A percentile compares a stretch with the other conserved stretches of the same genome.
Conservation (phyloP, 495 filamentous ascomycete genomes). For the Lophium mytilinum region DNA sequence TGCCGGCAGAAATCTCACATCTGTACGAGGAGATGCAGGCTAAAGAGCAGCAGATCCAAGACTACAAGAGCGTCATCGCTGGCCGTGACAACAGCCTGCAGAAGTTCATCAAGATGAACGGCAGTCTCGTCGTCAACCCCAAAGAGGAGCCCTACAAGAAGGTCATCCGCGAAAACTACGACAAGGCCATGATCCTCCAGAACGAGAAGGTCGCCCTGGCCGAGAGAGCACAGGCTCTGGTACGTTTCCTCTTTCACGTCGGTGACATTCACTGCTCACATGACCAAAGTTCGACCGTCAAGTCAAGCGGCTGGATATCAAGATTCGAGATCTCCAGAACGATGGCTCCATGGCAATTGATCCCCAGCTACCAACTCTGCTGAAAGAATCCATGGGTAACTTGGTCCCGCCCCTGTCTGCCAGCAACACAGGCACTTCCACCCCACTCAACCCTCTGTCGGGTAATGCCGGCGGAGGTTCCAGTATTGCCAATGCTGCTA, state of each 20-base stretch:
- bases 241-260: conserved; percentile 18
- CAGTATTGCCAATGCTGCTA: conserved; percentile 30
- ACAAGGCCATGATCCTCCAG: conserved; percentile 62
- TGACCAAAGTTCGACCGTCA: conserved; percentile 64
- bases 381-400: conserved; percentile 51
- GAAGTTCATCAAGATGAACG: conserved; percentile 80
- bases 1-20: conserved; percentile 86
- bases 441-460: conserved; percentile 38
- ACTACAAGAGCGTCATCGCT: conserved; percentile 64
- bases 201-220: conserved; percentile 79
- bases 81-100: conserved; percentile 75
- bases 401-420: conserved; percentile 45
- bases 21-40: conserved; percentile 89
- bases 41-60: conserved; percentile 74
- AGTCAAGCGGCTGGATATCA: conserved; percentile 74
- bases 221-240: conserved; percentile 64
- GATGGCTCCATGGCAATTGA: conserved; percentile 72
- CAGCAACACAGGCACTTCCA: conserved; percentile 38
- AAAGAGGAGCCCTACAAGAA: conserved; percentile 72
- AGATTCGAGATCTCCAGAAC: conserved; percentile 75
- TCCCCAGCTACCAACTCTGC: conserved; percentile 69
- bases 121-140: conserved; percentile 71
- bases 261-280: not conserved
- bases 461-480: conserved; percentile 26
- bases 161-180: conserved; percentile 62